Base-by-base conservation (phyloP, 2,329 filamentous ascomycete species). In the Pezicula neosporulosa region DNA sequence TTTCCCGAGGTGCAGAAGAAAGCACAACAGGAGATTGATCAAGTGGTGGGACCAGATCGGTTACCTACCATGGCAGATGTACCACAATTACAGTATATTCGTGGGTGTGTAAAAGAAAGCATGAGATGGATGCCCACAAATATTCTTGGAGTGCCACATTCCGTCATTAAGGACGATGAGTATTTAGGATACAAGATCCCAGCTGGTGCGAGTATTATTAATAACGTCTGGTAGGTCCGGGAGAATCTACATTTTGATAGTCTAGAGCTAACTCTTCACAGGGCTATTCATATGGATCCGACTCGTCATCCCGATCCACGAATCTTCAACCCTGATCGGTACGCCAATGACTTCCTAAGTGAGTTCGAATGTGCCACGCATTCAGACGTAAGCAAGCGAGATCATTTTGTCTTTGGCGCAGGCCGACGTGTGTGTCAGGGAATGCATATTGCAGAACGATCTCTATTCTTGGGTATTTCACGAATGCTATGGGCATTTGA, bases 371-470 rank as follows among this genome's bases (percentile, higher is more conserved):
- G 55, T 41, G 66, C 63, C n/a, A 63, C 44, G 0, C 66, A 72
- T 19, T 54, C 69, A 0, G 70, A 75, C 48, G 63, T 66, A 0
- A 63, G 66, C 1, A 70, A 77, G 58, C 70, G 77, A 13, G 78
- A 81, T 44, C 72, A 77, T 8, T 82, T 78, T 61, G 72, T 70
- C 0, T 84, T 81, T 49, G 80, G 81, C 19, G 76, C 75, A 9
- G 80, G 81, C 2, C 70, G 80, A 6, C 70, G 80, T 18, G 72
- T 83, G 42, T 85, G 81, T 59, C 79, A 74, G 2, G 81, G 81
- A 0, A 77, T 80, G 35, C 75, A 81, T 49, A 68, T 83, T 4
- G 77, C 76, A 0, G 75, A 80, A 53, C 69, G 70, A 2, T 69
- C 65, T n/a, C 56, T 80, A 24, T 77, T 75, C 56, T 62, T 80